Base-by-base conservation (phyloP, 1,139 yeast genomes). In the Diutina siamensis region DNA sequence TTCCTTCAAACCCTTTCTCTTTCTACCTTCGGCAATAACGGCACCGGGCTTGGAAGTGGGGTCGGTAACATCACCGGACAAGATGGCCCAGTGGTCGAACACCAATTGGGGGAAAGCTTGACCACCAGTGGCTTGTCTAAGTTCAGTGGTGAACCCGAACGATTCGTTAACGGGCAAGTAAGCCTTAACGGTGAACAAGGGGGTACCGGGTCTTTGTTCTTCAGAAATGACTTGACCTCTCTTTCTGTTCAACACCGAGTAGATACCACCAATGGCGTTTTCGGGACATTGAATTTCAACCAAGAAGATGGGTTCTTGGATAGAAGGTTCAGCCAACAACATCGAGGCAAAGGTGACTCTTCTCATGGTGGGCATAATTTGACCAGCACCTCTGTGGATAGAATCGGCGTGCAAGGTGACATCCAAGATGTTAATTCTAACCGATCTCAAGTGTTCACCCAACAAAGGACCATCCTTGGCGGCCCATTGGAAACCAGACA, bases 31-130 rank as follows among this genome's bases (percentile, higher is more conserved):
- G 59, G 67, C 62, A 64, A 86, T 97, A 69, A 92, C 86, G 60
- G 74, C 75, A 84, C 97, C 97, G 63, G 97, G 94, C 82, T 89
- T 92, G 65, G 95, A 64, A 65, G 81, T 61, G 67, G 89, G 82
- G 75, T 92, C 97, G 61, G 85, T 74, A 68, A 94, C 95, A 72
- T 87, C 94, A 74, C 97, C 95, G 60, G 68, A 65, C 78, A 92
- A 76, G 63, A 84, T 72, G 58, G 87, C 78, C 97, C 97, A 92
- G 74, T 92, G 98, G 72, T 89, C 97, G 75, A 92, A 92, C 73
- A 92, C 92, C 94, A 92, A 81, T 80, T 89, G 97, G 77, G 98
- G 98, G 97, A 92, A 92, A 72, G 98, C 98, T 82, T 92, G 98
- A 75, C 98, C 98, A 85, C 97, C 97, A 65, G 98, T 92, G 67